These are phyloP conservation scores for Larix kaempferi DNA, from an alignment of 75 land plant genomes.

Conservation along the genomic window DNA sequence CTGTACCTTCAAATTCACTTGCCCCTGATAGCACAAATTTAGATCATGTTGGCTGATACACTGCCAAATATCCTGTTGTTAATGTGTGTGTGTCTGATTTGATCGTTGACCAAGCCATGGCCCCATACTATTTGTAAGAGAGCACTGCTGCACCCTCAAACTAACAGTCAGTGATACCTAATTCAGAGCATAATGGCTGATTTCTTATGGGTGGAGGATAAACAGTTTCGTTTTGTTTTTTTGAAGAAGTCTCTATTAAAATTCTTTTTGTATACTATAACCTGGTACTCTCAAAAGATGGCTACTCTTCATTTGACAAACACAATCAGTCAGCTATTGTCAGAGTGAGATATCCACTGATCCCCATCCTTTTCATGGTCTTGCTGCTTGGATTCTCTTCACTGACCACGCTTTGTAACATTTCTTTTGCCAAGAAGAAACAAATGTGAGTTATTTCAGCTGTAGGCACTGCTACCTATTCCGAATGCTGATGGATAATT, in stretches of 20 bases:
- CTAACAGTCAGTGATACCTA: neutral
- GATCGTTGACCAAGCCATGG: neutral
- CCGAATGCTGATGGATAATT: neutral
- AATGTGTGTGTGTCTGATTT: neutral
- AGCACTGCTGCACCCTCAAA: neutral
- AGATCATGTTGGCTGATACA: conserved; percentile 3
- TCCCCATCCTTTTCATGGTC: neutral
- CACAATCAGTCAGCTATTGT: conserved; percentile 3
- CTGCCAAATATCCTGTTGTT: conserved; percentile 1
- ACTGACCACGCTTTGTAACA: conserved; percentile 8
- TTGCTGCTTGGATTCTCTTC: neutral
- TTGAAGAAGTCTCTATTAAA: neutral
- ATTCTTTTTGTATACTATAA: conserved; percentile 12
- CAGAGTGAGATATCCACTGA: neutral
- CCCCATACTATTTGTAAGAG: neutral
- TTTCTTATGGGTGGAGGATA: neutral
- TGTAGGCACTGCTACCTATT: neutral
- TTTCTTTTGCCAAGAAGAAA: conserved; percentile 2
- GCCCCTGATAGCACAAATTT: conserved; percentile 21
- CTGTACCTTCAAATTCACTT: conserved; percentile 46
- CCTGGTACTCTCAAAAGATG: conserved; percentile 8
- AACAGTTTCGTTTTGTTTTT: conserved; percentile 9
- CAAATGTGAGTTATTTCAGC: conserved; percentile 7
- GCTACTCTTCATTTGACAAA: neutral
- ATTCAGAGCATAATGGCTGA: neutral